These are phyloP conservation scores for Aegilops speltoides DNA, from an alignment of 176 grass and related monocot genomes.

Conservation along the genomic window DNA sequence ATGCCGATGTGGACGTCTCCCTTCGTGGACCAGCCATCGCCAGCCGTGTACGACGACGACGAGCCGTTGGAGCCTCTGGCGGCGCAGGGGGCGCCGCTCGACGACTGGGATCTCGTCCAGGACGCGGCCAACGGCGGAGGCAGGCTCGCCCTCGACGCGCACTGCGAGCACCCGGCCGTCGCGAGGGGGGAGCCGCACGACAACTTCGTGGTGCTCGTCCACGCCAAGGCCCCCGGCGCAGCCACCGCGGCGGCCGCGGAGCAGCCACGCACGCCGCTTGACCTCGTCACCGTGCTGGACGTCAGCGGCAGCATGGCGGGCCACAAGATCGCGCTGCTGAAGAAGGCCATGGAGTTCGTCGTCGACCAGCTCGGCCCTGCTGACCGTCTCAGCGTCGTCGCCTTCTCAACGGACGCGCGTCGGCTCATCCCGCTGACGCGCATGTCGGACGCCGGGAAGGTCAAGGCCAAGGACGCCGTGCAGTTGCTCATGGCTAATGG, in stretches of 20 bases:
- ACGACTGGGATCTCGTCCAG: background rate
- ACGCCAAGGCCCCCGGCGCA: slow-evolving; percentile 26
- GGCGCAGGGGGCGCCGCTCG: background rate
- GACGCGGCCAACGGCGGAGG: background rate
- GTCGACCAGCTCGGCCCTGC: slow-evolving; percentile 61
- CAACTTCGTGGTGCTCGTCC: slow-evolving; percentile 35
- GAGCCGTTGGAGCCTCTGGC: background rate
- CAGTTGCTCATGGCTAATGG: slow-evolving; percentile 47
- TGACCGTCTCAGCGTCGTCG: slow-evolving; percentile 71
- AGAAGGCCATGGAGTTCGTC: slow-evolving; percentile 83
- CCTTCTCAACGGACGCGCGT: slow-evolving; percentile 55
- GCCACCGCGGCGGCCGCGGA: background rate
- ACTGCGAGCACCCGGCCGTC: slow-evolving; percentile 31
- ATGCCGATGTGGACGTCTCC: background rate
- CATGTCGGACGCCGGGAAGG: slow-evolving; percentile 40
- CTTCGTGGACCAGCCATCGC: background rate
- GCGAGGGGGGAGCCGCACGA: slow-evolving; percentile 8
- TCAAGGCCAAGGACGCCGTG: slow-evolving; percentile 50
- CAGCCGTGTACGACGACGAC: background rate
- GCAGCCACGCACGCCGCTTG: slow-evolving; percentile 21
- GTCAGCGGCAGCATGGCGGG: slow-evolving; percentile 48
- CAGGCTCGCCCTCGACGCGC: slow-evolving; percentile 31
- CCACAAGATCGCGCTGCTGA: slow-evolving; percentile 61
- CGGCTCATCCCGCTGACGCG: slow-evolving; percentile 41
- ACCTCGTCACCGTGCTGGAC: slow-evolving; percentile 51